Evolutionary conservation across 2,329 filamentous ascomycete genomes (phyloP), one percentile per base, ranked within the genome.

Genomic region (Fusarium albidum): DNA sequence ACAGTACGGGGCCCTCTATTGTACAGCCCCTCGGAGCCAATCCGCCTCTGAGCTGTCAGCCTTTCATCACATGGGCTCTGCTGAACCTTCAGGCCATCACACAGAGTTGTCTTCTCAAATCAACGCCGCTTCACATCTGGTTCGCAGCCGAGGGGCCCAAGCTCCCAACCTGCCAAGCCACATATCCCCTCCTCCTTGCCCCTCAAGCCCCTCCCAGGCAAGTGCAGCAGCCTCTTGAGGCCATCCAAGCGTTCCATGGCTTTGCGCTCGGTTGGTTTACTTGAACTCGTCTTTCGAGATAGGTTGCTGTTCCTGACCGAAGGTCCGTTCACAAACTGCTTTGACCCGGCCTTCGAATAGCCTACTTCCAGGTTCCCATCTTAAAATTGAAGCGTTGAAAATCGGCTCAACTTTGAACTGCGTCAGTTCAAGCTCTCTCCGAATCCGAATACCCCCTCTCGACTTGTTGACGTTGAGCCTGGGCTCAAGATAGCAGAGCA

Each of bases 121-220:
- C 15, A 21, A 21, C 21, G 21, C 18, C 12, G n/a, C n/a, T 34
- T 34, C 32, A 34, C 5, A 12, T 18, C 33, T 9, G 4, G 14
- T 18, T 21, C 33, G 18, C 9, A 34, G 12, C 14, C n/a, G 32
- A 47, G 44, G 45, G 51, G 54, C 41, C 58, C 49, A 61, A 61
- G 58, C 58, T 61, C 42, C 33, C 54, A 61, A 61, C 58, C 58
- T 61, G 39, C 33, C 54, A 49, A 55, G 59, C 54, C 54, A 62
- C 34, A 48, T 27, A 35, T 31, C 33, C 21, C 14, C 39, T 41
- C 39, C 26, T 27, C 35, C 21, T 7, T 21, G 21, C 21, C 21
- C 21, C 21, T 21, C 21, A n/a, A n/a, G 14, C 35, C 15, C 34
- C 28, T 32, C 28, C 27, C 35, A 15, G 13, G 34, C 18, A 48